Percentiles rank a stretch among this genome's conserved stretches.
phyloP scores from a whole-genome alignment of 2,329 filamentous ascomycete species.

The Graphiopsis chlorocephala region DNA sequence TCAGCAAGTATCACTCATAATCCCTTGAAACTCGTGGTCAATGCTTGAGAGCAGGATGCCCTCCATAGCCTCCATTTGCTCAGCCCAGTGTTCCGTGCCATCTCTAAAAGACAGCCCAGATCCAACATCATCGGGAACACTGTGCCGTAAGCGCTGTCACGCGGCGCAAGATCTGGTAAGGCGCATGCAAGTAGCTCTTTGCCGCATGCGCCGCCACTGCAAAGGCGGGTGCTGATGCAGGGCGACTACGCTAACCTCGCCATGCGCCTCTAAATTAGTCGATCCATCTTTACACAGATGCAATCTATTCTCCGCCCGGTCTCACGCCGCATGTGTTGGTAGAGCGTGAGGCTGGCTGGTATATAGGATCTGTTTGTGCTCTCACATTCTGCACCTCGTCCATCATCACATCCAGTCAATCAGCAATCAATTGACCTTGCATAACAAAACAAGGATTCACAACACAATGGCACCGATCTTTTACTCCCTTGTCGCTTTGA shows the following conservation, averaged over 20 bases:
- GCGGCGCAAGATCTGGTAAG: slow-evolving; percentile 8
- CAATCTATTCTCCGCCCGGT: slow-evolving; percentile 14
- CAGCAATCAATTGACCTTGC: not conserved
- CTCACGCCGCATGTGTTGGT: slow-evolving; percentile 13
- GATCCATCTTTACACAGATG: slow-evolving; percentile 14
- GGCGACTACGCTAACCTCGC: slow-evolving; percentile 3
- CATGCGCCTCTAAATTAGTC: slow-evolving; percentile 16
- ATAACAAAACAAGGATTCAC: not conserved
- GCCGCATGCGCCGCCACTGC: slow-evolving; percentile 7
- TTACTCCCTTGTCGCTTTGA: not conserved
- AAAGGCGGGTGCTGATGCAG: slow-evolving; percentile 9
- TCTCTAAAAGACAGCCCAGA: not conserved
- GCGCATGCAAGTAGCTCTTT: slow-evolving; percentile 11
- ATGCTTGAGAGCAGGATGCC: not conserved
- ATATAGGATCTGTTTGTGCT: slow-evolving; percentile 15
- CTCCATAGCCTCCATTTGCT: not conserved
- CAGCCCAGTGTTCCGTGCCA: not conserved
- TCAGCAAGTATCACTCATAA: not conserved
- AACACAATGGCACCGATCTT: slow-evolving; percentile 10
- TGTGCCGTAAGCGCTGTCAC: slow-evolving; percentile 15
- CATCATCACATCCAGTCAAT: slow-evolving; percentile 8
- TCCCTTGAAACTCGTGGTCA: not conserved
- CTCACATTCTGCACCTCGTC: slow-evolving; percentile 5
- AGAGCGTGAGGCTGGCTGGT: not conserved
- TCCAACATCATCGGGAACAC: slow-evolving; percentile 9